Conservation (phyloP, 805 yeast genomes). For the Jamesozyma jinghongensis region DNA sequence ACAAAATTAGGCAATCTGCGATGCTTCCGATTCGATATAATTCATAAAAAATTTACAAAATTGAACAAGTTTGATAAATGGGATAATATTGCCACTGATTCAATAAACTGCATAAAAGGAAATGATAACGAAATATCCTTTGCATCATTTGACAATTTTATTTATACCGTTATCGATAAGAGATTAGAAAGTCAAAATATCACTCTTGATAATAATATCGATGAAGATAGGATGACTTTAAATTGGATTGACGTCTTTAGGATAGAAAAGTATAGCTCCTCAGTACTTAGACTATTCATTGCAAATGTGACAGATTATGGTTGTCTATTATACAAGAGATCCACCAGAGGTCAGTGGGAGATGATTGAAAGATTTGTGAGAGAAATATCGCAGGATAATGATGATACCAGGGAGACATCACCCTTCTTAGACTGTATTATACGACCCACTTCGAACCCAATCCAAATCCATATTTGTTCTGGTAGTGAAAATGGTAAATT, state of each 20-base stretch:
- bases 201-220: not conserved
- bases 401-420: slow-evolving; percentile 3
- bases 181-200: slow-evolving; percentile 6
- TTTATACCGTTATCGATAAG: slow-evolving; percentile 6
- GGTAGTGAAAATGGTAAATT: slow-evolving; percentile 18
- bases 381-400: not conserved
- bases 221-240: slow-evolving; percentile 2
- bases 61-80: slow-evolving; percentile 2
- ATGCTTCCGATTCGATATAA: slow-evolving; percentile 7
- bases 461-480: slow-evolving; percentile 8
- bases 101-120: slow-evolving; percentile 5
- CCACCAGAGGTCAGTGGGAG: slow-evolving; percentile 17
- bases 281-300: slow-evolving; percentile 6
- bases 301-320: slow-evolving; percentile 16
- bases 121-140: slow-evolving; percentile 3
- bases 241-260: slow-evolving; percentile 10
- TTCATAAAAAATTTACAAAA: slow-evolving; percentile 4
- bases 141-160: slow-evolving; percentile 10
- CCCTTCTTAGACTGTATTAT: slow-evolving; percentile 13
- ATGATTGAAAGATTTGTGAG: slow-evolving; percentile 4
- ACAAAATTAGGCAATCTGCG: slow-evolving; percentile 11
- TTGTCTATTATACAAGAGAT: slow-evolving; percentile 14
- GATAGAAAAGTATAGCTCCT: slow-evolving; percentile 11
- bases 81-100: slow-evolving; percentile 3
- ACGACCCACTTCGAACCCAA: not conserved